phyloP scores from a whole-genome alignment of 306 rosid genomes.

The Herpetospermum pedunculosum region DNA sequence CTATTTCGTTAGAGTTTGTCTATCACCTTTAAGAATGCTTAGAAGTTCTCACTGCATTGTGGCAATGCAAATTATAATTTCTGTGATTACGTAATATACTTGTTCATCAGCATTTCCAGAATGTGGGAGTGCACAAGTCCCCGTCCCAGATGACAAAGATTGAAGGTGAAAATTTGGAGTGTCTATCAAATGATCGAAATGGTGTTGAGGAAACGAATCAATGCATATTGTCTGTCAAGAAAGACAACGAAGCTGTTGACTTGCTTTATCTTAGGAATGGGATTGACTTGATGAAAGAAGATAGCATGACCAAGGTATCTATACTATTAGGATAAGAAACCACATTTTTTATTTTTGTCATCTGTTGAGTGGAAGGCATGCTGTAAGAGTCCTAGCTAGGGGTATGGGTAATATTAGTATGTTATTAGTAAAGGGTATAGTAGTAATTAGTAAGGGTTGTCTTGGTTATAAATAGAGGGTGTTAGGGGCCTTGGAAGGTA shows the following conservation, averaged over 20 bases:
- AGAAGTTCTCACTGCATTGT: not conserved
- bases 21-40: not conserved
- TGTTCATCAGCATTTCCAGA: conserved; percentile 26
- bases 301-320: conserved; percentile 56
- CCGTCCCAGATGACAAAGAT: conserved; percentile 17
- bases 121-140: conserved; percentile 20
- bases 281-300: conserved; percentile 34
- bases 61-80: not conserved
- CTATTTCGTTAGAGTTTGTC: not conserved
- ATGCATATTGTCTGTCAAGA: conserved; percentile 15
- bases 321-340: not conserved
- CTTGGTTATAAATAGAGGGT: too few species aligned
- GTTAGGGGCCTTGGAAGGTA: too few species aligned
- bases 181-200: conserved; percentile 2
- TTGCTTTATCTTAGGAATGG: conserved; percentile 22
- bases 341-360: not conserved
- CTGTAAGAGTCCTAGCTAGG: too few species aligned
- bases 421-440: too few species aligned
- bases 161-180: conserved; percentile 19
- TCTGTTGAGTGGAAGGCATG: not conserved
- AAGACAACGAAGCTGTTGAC: conserved; percentile 16
- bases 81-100: not conserved
- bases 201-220: conserved; percentile 16
- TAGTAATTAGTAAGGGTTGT: too few species aligned
- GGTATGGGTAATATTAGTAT: too few species aligned